Percentiles rank a stretch among this genome's conserved stretches.
Conservation (phyloP, 1,284 basidiomycete species). For the Anthracocystis setariae region DNA sequence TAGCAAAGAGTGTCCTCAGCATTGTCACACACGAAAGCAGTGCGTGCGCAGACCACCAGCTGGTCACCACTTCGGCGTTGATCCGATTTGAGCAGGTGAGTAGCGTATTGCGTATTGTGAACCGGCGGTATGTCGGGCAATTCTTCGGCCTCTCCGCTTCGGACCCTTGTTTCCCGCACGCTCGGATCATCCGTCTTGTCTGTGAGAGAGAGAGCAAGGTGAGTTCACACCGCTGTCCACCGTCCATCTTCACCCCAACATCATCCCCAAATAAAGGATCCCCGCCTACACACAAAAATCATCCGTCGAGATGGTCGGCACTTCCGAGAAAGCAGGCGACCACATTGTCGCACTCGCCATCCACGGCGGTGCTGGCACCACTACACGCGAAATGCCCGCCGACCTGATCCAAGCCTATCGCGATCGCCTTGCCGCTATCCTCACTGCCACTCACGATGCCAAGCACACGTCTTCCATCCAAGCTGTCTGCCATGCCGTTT, state of each 20-base stretch:
- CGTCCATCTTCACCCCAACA: too few relatives aligned
- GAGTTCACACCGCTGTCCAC: too few relatives aligned
- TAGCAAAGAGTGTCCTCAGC: too few relatives aligned
- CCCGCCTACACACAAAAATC: too few relatives aligned
- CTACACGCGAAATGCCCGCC: slow-evolving; percentile 23
- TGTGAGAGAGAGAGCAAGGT: too few relatives aligned
- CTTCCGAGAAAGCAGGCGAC: slow-evolving; percentile 1
- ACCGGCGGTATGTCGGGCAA: slow-evolving; percentile 4
- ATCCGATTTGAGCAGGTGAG: too few relatives aligned
- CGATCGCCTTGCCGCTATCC: slow-evolving; percentile 72
- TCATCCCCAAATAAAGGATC: too few relatives aligned
- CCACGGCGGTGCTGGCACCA: slow-evolving; percentile 49
- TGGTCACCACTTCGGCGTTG: too few relatives aligned
- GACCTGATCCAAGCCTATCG: slow-evolving; percentile 74
- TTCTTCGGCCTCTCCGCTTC: slow-evolving; percentile 7
- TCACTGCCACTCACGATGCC: slow-evolving; percentile 74
- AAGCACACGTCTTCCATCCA: slow-evolving; percentile 82
- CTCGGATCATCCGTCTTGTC: slow-evolving; percentile 2
- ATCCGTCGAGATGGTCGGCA: neutral
- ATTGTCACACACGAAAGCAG: too few relatives aligned
- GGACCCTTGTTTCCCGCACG: slow-evolving; percentile 7
- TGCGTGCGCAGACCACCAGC: too few relatives aligned
- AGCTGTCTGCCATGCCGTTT: slow-evolving; percentile 80
- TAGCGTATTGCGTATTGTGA: neutral
- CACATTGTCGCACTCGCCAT: slow-evolving; percentile 43